phyloP scores from a whole-genome alignment of 2,329 filamentous ascomycete species.

The Cordyceps pruinosa region DNA sequence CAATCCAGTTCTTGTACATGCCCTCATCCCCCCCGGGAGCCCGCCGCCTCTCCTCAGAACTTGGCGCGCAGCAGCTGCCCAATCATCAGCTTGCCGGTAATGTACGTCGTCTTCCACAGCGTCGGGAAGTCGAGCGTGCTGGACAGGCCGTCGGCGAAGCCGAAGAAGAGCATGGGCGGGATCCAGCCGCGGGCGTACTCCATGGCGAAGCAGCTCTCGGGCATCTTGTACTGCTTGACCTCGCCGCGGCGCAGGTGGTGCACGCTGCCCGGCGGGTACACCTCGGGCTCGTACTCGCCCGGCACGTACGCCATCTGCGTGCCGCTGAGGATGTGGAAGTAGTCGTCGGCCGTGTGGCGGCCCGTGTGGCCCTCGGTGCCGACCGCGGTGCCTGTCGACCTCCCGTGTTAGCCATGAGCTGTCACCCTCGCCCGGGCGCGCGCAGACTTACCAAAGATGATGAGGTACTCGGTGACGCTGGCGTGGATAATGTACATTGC shows the following conservation, averaged over 20 bases:
- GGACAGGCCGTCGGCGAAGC: constrained; percentile 71
- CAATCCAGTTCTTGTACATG: neutral
- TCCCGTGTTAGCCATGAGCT: neutral
- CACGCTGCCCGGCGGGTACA: constrained; percentile 62
- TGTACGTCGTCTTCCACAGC: constrained; percentile 66
- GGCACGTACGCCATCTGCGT: constrained; percentile 69
- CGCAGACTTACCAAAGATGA: constrained; percentile 59
- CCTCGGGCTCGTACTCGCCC: constrained; percentile 58
- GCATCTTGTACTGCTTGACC: constrained; percentile 81
- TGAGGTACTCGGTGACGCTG: constrained; percentile 85
- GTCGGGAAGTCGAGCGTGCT: constrained; percentile 83
- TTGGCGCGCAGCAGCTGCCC: constrained; percentile 64
- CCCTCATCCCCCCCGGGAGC: neutral
- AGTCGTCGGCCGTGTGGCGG: constrained; percentile 87
- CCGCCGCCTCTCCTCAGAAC: constrained; percentile 48
- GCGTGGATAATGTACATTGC: constrained; percentile 87
- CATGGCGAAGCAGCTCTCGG: constrained; percentile 67
- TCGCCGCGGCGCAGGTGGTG: constrained; percentile 65
- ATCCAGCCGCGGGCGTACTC: constrained; percentile 88
- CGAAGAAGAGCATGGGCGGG: constrained; percentile 86
- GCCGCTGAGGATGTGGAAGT: constrained; percentile 83
- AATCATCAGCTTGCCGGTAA: constrained; percentile 73
- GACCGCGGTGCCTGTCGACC: constrained; percentile 53
- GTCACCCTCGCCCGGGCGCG: neutral
- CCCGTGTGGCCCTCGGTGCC: constrained; percentile 86